Evolutionary conservation across 1,139 yeast species (phyloP).

Genomic region (Geotrichum carabidarum): DNA sequence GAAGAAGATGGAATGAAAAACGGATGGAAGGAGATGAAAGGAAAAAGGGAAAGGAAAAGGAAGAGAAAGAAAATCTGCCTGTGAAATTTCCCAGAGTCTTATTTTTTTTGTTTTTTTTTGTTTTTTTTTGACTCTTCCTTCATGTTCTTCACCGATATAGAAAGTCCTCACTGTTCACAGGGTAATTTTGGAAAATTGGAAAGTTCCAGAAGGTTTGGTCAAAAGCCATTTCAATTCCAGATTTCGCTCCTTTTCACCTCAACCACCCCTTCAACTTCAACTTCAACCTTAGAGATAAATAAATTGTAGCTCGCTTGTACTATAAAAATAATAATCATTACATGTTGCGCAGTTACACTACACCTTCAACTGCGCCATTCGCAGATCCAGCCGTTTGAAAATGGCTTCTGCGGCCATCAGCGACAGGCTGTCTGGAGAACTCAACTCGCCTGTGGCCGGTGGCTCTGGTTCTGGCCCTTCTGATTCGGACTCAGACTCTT

Average conservation of each 20-base stretch:
- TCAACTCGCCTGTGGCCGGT: background rate
- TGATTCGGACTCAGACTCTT: background rate
- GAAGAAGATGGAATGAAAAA: background rate
- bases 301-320: too few species aligned
- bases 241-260: too few species aligned
- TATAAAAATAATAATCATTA: background rate
- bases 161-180: background rate
- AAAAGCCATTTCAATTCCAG: too few species aligned
- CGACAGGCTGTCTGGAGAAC: background rate
- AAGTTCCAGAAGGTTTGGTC: conserved; percentile 15
- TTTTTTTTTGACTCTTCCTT: background rate
- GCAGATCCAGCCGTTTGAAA: conserved; percentile 29
- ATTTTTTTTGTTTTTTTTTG: background rate
- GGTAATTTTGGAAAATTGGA: conserved; percentile 7
- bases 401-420: conserved; percentile 30
- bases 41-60: background rate
- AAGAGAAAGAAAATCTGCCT: background rate
- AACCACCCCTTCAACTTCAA: too few species aligned
- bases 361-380: conserved; percentile 24
- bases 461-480: background rate
- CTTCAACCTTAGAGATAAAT: too few species aligned
- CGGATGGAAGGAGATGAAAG: background rate
- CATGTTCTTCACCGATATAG: background rate
- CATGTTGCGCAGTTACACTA: background rate
- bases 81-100: background rate